Evolutionary conservation across 2,329 filamentous ascomycete genomes (phyloP).

Genomic region (Uncinocarpus reesii): DNA sequence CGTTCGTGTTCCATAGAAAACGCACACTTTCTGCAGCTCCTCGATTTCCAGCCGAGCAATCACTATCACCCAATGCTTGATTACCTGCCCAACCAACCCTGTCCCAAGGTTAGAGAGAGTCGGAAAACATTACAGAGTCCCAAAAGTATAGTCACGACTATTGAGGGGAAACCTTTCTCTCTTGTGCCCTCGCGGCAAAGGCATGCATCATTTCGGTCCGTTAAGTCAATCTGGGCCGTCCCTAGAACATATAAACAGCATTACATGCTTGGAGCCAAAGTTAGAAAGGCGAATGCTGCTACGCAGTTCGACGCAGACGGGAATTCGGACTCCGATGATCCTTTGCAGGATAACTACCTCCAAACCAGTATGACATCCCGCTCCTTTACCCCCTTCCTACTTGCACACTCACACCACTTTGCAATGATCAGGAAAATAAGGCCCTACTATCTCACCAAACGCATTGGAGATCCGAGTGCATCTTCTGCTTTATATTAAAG

Average conservation of each 20-base stretch:
- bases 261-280: no score
- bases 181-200: neutral
- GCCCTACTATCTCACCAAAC: neutral
- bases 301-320: slow-evolving; percentile 17
- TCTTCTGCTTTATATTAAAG: neutral
- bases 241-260: neutral
- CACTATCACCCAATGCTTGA: neutral
- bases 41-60: no score
- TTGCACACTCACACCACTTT: no score
- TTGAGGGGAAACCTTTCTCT: neutral
- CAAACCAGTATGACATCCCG: neutral
- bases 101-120: no score
- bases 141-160: neutral
- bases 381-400: neutral
- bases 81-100: neutral
- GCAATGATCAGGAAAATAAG: neutral
- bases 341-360: slow-evolving; percentile 26
- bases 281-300: no score
- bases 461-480: neutral
- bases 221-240: neutral
- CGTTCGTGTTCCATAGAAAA: no score
- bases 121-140: no score
- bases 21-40: no score
- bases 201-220: neutral
- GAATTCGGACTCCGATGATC: slow-evolving; percentile 34